Base-by-base conservation (phyloP, 2,329 filamentous ascomycete genomes). In the Endoconidiophora polonica region DNA sequence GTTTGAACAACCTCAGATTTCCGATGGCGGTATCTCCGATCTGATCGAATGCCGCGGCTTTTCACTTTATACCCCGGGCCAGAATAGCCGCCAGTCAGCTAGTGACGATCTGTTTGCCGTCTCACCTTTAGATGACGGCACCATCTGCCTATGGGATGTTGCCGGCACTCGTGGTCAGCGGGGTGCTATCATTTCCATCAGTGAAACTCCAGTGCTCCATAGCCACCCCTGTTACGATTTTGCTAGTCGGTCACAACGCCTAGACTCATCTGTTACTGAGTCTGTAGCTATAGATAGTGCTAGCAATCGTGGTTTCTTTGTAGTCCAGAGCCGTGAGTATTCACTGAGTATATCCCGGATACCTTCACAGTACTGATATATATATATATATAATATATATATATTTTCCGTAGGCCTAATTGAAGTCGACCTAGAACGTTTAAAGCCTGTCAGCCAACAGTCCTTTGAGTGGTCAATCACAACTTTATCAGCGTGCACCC, bases 131-230 rank as follows among this genome's bases (percentile, higher is more conserved):
- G 86, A 93, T 52, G 85, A 95, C 60, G 87, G 72, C 0, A 86
- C 84, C 47, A 73, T 95, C n/a, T 85, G 81, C 57, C 65, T 94
- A 5, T 95, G 87, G 87, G 83, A 94, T 59, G 67, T 85, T 46
- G 77, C 73, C 49, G 74, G 73, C 1, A 73, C 70, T 26, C 29
- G 29, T 33, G 66, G 66, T 44, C 64, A 64, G 4, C 63, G 57
- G 4, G 83, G 84, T 2, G 73, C 69, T 2, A 74, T 91, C 29
- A 56, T 84, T 9, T 77, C 74, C 1, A 73, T 73, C 54, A 91
- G 83, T 62, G 66, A 66, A 18, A 68, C 79, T 0, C 82, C 81
- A 0, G 68, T 90, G 6, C 68, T 94, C 14, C 47, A 49, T 9
- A 49, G 29, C 26, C 41, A 49, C 14, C 39, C 40, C n/a, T 39